Conservation (phyloP, 1,139 yeast genomes). For the Yamadazyma diospyri region DNA sequence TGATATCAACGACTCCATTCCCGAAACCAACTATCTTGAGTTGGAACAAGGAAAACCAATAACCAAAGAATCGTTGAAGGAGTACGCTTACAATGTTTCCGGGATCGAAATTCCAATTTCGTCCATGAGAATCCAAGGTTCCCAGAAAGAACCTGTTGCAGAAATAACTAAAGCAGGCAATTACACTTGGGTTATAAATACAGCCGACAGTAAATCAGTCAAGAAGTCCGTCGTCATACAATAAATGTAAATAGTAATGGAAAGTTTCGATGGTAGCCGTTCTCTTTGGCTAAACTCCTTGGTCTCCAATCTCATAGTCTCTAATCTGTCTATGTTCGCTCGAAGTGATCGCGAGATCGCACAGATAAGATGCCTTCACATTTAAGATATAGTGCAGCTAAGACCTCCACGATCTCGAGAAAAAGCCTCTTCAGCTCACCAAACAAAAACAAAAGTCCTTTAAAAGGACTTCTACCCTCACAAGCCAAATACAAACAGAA, state of each 20-base stretch:
- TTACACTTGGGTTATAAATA: constrained; percentile 20
- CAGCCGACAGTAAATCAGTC: constrained; percentile 12
- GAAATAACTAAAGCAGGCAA: constrained; percentile 28
- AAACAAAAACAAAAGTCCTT: constrained; percentile 18
- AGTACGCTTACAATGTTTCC: constrained; percentile 24
- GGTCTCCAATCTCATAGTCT: no score
- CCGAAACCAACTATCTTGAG: constrained; percentile 22
- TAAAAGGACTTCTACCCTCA: constrained; percentile 26
- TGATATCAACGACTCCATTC: constrained; percentile 32
- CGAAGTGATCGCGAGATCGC: constrained; percentile 1
- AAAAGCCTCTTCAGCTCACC: constrained; percentile 20
- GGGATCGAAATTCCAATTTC: constrained; percentile 29
- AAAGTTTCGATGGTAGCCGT: no score
- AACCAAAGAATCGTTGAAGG: constrained; percentile 22
- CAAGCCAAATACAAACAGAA: constrained; percentile 23
- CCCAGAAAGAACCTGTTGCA: constrained; percentile 14
- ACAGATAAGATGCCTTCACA: constrained; percentile 20
- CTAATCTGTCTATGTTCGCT: no score
- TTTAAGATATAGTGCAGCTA: constrained; percentile 41
- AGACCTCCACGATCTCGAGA: constrained; percentile 33
- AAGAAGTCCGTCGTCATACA: constrained; percentile 7
- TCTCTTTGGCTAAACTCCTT: no score
- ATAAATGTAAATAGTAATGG: constrained; percentile 3
- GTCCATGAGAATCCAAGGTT: constrained; percentile 19
- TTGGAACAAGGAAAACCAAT: constrained; percentile 24